Evolutionary conservation across 371 early-diverging fungal genomes (phyloP).

Genomic region (Umbelopsis sp.): DNA sequence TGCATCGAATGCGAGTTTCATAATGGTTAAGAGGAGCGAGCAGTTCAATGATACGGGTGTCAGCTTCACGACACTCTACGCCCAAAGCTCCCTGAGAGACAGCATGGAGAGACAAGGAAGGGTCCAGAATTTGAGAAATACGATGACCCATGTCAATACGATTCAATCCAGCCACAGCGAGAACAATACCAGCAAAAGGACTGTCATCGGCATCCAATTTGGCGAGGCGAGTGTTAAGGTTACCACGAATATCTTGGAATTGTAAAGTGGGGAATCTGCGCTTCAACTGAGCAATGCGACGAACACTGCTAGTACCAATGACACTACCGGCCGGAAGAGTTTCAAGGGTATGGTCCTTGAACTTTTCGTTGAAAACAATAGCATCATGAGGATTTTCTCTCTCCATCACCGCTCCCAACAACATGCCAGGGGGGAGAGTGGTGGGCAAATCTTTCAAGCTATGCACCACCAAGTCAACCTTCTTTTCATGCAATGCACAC

Average conservation of each 20-base stretch:
- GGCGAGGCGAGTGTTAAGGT: conserved; percentile 78
- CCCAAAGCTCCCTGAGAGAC: conserved; percentile 96
- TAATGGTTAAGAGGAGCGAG: conserved; percentile 68
- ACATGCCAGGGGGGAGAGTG: conserved; percentile 82
- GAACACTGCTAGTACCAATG: conserved; percentile 91
- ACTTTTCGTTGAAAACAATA: conserved; percentile 60
- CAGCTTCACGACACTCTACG: conserved; percentile 82
- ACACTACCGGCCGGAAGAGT: conserved; percentile 80
- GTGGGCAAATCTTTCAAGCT: conserved; percentile 96
- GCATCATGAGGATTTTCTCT: conserved; percentile 92
- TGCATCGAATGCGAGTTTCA: conserved; percentile 70
- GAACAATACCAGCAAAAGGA: conserved; percentile 78
- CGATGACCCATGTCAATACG: conserved; percentile 72
- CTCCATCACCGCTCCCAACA: conserved; percentile 81
- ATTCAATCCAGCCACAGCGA: conserved; percentile 89
- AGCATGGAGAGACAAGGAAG: conserved; percentile 79
- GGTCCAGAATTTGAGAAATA: conserved; percentile 72
- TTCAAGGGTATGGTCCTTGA: conserved; percentile 45
- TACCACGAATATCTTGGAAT: conserved; percentile 74
- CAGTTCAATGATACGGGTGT: conserved; percentile 50
- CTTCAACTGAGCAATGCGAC: conserved; percentile 89
- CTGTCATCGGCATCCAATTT: conserved; percentile 85
- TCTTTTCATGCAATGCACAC: conserved; percentile 68
- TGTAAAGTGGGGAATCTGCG: conserved; percentile 76
- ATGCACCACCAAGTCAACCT: conserved; percentile 91